phyloP scores from a whole-genome alignment of 306 rosid species.

The Lablab purpureus region DNA sequence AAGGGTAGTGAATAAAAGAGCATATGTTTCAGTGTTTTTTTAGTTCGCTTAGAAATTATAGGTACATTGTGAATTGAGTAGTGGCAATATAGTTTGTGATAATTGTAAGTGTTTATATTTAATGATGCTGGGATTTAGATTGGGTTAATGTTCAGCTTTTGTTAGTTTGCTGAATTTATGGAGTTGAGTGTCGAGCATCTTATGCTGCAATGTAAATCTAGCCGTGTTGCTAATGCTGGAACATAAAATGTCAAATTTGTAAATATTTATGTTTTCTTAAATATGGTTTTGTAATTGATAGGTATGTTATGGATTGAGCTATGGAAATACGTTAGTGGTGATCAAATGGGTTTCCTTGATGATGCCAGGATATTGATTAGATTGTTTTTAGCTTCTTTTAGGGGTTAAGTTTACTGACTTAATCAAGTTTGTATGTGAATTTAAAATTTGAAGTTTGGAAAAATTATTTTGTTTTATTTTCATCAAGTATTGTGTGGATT shows the following conservation, averaged over 20 bases:
- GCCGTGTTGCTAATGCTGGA: background rate
- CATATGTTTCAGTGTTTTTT: background rate
- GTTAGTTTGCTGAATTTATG: background rate
- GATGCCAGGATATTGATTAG: background rate
- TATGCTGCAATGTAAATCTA: background rate
- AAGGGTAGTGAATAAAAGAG: background rate
- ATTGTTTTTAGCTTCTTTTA: conserved; percentile 12
- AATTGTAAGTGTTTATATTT: background rate
- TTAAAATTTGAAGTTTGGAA: background rate
- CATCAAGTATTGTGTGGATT: conserved; percentile 12
- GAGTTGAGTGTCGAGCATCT: background rate
- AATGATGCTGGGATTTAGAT: background rate
- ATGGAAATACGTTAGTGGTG: background rate
- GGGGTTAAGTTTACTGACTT: background rate
- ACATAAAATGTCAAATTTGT: background rate
- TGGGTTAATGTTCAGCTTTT: background rate
- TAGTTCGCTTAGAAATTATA: background rate
- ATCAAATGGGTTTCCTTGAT: conserved; percentile 20
- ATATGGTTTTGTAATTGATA: background rate
- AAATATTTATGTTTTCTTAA: background rate
- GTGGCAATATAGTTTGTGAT: background rate
- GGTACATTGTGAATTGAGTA: background rate
- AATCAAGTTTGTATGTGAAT: background rate
- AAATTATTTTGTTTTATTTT: background rate
- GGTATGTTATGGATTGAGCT: background rate